Percentiles rank a stretch among this genome's conserved stretches.
These are phyloP conservation scores for Nissolia schottii DNA, from an alignment of 306 rosid genomes.

Conservation along the genomic window DNA sequence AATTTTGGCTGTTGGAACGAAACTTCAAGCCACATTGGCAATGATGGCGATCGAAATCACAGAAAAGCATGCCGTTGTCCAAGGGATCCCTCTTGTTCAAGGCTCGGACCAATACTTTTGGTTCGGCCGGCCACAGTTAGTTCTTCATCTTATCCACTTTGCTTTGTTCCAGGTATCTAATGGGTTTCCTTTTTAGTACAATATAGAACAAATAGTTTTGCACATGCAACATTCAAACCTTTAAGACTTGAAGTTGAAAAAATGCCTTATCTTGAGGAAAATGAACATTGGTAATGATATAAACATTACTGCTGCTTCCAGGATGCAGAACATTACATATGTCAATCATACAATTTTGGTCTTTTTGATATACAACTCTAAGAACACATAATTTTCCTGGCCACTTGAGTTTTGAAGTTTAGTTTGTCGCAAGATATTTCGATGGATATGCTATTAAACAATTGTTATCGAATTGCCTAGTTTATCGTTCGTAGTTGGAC, in stretches of 20 bases:
- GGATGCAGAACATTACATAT: background rate
- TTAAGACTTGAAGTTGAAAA: background rate
- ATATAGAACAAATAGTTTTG: background rate
- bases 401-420: background rate
- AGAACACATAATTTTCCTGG: background rate
- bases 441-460: background rate
- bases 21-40: slow-evolving; percentile 81
- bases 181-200: background rate
- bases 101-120: slow-evolving; percentile 88
- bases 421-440: background rate
- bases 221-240: background rate
- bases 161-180: slow-evolving; percentile 88
- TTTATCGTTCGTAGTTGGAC: background rate
- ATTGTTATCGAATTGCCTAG: background rate
- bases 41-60: slow-evolving; percentile 88
- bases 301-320: background rate
- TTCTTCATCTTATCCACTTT: slow-evolving; percentile 93
- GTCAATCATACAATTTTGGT: background rate
- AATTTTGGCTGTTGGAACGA: slow-evolving; percentile 79
- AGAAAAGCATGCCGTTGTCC: slow-evolving; percentile 88
- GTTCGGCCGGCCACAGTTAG: slow-evolving; percentile 80
- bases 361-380: slow-evolving; percentile 18
- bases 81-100: slow-evolving; percentile 96
- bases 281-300: background rate
- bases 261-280: background rate